Base-by-base conservation (phyloP, 2,329 filamentous ascomycete genomes). In the Fusarium lyarnte region DNA sequence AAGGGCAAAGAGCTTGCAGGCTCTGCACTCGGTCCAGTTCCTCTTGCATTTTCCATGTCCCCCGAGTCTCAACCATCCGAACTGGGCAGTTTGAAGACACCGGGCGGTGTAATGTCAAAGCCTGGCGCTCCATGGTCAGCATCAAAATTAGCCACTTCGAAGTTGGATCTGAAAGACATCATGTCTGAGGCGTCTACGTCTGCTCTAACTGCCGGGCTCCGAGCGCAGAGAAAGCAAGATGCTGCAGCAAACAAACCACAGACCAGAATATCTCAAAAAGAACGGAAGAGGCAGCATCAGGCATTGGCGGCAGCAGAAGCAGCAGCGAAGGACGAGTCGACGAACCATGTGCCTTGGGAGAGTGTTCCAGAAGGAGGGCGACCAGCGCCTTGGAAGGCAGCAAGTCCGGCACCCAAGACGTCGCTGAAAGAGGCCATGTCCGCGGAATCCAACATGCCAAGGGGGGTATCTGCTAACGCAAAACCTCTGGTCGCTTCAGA, bases 191-290 rank as follows among this genome's bases (percentile, higher is more conserved):
- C 86, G n/a, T 85, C 85, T 4, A 82, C 83, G 21, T 90, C 88
- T 8, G 87, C 85, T 2, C 79, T 91, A 6, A 89, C 88, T 7
- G 85, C 85, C 8, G 86, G 86, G 8, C 77, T 91, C 16, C 87
- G 85, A 9, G 86, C 86, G 2, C 85, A 89, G 74, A 86, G 81
- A 51, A 79, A 73, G 12, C 85, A 82, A 58, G 83, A 86, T 23
- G 64, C 79, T n/a, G 27, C 76, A 62, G 60, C 78, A 64, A 54
- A 86, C 77, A 81, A 77, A 42, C 76, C 84, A 1, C 82, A 84
- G 21, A 79, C 82, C 1, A 97, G 93, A 79, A 82, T 97, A 74
- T 97, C 95, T 1, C 96, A 98, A 76, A 97, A 96, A 78, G 95
- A 98, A 80, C 91, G 94, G 27, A 98, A 97, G 83, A 93, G 89